phyloP scores from a whole-genome alignment of 2,329 filamentous ascomycete genomes.

The Cladophialophora psammophila region DNA sequence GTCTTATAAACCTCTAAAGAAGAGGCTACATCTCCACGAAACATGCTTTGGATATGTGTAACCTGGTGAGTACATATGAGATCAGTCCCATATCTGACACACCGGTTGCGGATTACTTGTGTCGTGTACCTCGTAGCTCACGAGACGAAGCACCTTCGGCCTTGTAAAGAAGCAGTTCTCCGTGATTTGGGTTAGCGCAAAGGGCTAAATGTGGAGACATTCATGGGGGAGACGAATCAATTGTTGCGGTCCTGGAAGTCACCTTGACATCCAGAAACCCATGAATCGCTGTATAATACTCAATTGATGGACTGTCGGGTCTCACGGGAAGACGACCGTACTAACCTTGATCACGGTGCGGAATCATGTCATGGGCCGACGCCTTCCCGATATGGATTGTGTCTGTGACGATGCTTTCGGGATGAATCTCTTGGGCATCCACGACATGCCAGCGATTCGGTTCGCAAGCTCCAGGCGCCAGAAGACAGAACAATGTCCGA shows the following conservation, averaged over 20 bases:
- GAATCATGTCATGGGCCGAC: not conserved
- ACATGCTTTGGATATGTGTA: not conserved
- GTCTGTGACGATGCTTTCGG: not conserved
- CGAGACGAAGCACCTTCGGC: not conserved
- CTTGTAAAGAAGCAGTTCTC: not conserved
- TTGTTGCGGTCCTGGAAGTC: not conserved
- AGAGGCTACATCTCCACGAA: not conserved
- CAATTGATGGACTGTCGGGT: not conserved
- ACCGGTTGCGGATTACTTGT: not conserved
- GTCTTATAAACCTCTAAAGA: not conserved
- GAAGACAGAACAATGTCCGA: not conserved
- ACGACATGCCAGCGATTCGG: not conserved
- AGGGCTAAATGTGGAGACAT: not conserved
- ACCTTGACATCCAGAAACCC: not conserved
- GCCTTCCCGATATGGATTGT: not conserved
- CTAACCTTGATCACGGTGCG: not conserved
- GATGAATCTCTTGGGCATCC: not conserved
- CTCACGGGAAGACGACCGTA: not conserved
- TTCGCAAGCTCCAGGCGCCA: not conserved
- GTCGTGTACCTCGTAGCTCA: not conserved
- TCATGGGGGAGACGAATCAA: not conserved
- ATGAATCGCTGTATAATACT: not conserved
- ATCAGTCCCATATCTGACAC: not conserved
- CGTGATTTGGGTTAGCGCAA: conserved; percentile 1
- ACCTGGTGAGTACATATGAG: not conserved